A percentile compares a stretch with the other conserved stretches of the same genome.
Evolutionary conservation across 169 alveolate species (phyloP).

Genomic region (Besnoitia besnoiti): DNA sequence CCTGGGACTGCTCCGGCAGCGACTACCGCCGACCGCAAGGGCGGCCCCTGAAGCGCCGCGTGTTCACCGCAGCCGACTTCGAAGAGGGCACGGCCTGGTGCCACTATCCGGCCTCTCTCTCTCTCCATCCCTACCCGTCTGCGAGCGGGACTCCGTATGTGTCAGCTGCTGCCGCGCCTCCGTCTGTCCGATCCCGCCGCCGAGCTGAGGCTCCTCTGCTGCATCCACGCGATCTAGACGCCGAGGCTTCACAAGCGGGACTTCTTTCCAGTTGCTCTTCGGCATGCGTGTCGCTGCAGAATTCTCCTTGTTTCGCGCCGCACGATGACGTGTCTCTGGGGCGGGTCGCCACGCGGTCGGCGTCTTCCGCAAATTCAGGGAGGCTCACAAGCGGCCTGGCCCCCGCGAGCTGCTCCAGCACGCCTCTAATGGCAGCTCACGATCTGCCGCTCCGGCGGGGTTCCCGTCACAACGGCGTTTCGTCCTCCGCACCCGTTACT

Average conservation of each 20-base stretch:
- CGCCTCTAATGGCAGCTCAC: background rate
- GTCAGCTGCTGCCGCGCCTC: background rate
- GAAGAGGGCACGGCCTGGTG: conserved; percentile 25
- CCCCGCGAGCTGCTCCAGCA: background rate
- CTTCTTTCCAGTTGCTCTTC: background rate
- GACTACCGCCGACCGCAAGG: conserved; percentile 22
- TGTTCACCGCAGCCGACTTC: conserved; percentile 20
- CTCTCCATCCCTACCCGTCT: background rate
- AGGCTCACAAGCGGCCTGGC: background rate
- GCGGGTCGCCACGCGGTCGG: background rate
- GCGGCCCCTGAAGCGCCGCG: conserved; percentile 26
- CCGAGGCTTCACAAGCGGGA: background rate
- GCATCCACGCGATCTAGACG: background rate
- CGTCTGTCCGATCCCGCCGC: background rate
- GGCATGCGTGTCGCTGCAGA: background rate
- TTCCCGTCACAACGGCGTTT: too few species aligned
- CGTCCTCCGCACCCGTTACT: too few species aligned
- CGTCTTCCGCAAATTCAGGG: background rate
- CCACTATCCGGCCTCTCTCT: background rate
- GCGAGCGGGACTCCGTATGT: too few species aligned
- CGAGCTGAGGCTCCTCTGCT: background rate
- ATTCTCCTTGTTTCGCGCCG: background rate
- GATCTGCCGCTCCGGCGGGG: too few species aligned
- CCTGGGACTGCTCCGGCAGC: conserved; percentile 16
- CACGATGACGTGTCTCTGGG: background rate